Conservation (phyloP, 2,329 filamentous ascomycete genomes). For the Colletotrichum higginsianum region DNA sequence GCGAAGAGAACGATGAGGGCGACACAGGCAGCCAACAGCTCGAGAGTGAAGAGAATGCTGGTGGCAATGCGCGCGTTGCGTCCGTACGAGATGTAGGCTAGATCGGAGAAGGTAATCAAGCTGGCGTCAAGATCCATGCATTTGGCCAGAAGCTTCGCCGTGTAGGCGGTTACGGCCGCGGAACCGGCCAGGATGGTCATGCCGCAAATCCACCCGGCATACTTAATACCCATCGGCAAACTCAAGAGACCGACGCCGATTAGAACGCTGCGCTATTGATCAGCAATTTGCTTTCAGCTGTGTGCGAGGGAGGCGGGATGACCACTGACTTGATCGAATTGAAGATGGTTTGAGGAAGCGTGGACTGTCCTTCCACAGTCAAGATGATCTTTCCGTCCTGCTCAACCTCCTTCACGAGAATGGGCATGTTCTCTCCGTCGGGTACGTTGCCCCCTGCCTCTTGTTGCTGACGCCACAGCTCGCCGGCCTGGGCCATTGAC, state of each 20-base stretch:
- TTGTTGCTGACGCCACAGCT: constrained; percentile 69
- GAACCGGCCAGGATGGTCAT: constrained; percentile 81
- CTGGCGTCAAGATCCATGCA: constrained; percentile 89
- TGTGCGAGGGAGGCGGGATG: background rate
- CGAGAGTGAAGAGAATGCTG: constrained; percentile 88
- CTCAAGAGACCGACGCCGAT: constrained; percentile 93
- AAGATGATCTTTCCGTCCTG: constrained; percentile 89
- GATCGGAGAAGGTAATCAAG: constrained; percentile 93
- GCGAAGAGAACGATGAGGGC: constrained; percentile 94
- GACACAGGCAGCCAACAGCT: constrained; percentile 90
- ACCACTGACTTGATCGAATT: constrained; percentile 84
- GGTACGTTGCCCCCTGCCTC: constrained; percentile 62
- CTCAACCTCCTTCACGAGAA: constrained; percentile 91
- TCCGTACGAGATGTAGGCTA: constrained; percentile 93
- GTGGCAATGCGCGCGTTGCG: constrained; percentile 84
- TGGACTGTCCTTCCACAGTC: constrained; percentile 93
- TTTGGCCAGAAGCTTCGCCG: constrained; percentile 85
- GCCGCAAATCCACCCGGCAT: constrained; percentile 90
- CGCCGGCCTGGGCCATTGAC: constrained; percentile 67
- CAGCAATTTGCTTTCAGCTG: constrained; percentile 6
- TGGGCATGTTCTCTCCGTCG: constrained; percentile 77
- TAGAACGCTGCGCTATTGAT: constrained; percentile 68
- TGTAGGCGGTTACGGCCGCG: constrained; percentile 85
- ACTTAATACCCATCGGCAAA: constrained; percentile 88
- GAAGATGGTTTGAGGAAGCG: constrained; percentile 93